phyloP scores from a whole-genome alignment of 495 filamentous ascomycete species.

The Thozetella sp. region DNA sequence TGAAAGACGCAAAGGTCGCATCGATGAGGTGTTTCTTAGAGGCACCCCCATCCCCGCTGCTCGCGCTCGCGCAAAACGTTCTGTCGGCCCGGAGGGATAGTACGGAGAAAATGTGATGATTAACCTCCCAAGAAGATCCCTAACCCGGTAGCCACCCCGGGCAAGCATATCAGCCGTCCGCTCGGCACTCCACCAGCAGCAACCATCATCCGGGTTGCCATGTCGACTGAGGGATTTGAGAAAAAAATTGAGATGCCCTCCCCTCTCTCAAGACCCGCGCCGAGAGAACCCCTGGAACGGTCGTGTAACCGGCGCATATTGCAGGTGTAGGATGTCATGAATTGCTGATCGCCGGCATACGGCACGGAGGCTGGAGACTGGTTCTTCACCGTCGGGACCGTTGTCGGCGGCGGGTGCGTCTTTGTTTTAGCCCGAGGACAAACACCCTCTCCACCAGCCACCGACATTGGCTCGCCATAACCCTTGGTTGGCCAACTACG shows the following conservation, averaged over 20 bases:
- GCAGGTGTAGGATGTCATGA: neutral
- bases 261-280: no score
- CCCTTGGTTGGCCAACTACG: no score
- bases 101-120: conserved; percentile 1
- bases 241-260: no score
- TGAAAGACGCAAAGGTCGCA: conserved; percentile 8
- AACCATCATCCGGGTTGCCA: conserved; percentile 1
- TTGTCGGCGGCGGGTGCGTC: neutral
- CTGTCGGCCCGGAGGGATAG: conserved; percentile 1
- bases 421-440: no score
- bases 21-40: neutral
- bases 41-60: neutral
- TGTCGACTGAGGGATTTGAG: neutral
- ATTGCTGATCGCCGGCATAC: neutral
- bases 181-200: neutral
- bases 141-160: neutral
- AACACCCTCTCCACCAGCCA: no score
- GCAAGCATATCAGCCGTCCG: neutral
- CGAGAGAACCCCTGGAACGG: neutral
- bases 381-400: neutral
- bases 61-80: neutral
- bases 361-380: neutral
- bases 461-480: no score
- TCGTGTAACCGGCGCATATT: neutral
- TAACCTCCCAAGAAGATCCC: neutral